Evolutionary conservation across 1,284 basidiomycete genomes (phyloP).

Genomic region (Flammula alnicola): DNA sequence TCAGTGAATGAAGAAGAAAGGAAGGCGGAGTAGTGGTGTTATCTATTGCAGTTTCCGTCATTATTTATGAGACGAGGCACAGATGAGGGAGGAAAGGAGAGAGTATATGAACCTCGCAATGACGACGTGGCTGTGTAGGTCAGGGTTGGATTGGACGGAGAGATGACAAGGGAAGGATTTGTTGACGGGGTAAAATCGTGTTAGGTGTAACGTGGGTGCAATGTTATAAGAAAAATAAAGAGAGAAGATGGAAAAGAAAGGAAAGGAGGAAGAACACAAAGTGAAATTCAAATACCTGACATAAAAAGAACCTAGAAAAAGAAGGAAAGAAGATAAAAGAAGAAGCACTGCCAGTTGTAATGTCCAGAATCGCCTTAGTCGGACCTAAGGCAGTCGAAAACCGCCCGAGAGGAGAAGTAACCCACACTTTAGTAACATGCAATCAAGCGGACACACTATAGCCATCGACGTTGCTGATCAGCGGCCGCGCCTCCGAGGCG

Average conservation of each 20-base stretch:
- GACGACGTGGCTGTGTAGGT: background rate
- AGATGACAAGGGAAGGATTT: background rate
- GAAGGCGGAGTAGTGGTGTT: background rate
- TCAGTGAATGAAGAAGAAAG: constrained; percentile 2
- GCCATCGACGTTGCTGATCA: constrained; percentile 14
- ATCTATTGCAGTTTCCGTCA: background rate
- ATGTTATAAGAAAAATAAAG: constrained; percentile 4
- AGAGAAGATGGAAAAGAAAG: constrained; percentile 3
- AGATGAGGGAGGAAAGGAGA: background rate
- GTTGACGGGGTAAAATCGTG: constrained; percentile 12
- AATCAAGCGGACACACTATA: constrained; percentile 8
- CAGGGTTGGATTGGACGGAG: background rate
- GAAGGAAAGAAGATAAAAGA: background rate
- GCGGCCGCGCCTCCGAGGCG: constrained; percentile 15
- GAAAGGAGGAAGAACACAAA: background rate
- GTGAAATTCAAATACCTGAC: no score
- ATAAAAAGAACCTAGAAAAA: background rate
- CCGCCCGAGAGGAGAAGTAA: background rate
- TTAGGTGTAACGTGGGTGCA: constrained; percentile 1
- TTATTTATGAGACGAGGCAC: background rate
- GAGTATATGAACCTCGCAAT: constrained; percentile 1
- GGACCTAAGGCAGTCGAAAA: background rate
- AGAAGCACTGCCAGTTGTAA: constrained; percentile 3
- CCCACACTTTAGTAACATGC: no score
- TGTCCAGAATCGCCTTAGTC: background rate